Evolutionary conservation across 495 filamentous ascomycete species (phyloP).

Genomic region (Ramalina peruviana): DNA sequence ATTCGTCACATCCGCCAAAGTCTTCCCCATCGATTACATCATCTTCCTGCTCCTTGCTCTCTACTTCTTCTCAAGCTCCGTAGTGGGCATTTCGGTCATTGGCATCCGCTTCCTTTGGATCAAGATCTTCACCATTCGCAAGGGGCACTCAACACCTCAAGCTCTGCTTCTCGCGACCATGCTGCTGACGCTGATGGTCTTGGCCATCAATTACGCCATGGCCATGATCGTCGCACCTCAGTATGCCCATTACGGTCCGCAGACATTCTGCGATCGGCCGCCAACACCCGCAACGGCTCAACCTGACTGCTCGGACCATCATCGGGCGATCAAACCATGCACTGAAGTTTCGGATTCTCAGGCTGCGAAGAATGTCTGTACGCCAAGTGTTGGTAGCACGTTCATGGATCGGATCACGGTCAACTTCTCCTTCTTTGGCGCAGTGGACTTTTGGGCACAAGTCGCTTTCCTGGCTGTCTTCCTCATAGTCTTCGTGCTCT

Average conservation of each 20-base stretch:
- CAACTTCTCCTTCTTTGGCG: slow-evolving; percentile 94
- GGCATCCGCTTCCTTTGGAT: slow-evolving; percentile 96
- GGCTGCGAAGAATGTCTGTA: slow-evolving; percentile 65
- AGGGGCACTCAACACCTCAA: slow-evolving; percentile 79
- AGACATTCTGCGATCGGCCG: slow-evolving; percentile 73
- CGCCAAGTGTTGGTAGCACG: slow-evolving; percentile 74
- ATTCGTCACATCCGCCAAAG: slow-evolving; percentile 64
- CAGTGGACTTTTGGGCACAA: slow-evolving; percentile 85
- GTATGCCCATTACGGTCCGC: slow-evolving; percentile 86
- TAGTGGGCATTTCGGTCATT: slow-evolving; percentile 70
- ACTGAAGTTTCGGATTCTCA: slow-evolving; percentile 51
- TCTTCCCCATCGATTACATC: slow-evolving; percentile 86
- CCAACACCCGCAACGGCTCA: slow-evolving; percentile 40
- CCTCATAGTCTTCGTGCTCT: slow-evolving; percentile 57
- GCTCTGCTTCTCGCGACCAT: slow-evolving; percentile 84
- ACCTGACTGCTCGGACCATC: slow-evolving; percentile 67
- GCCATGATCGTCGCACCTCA: slow-evolving; percentile 87
- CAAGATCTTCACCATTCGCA: slow-evolving; percentile 75
- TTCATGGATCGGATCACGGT: slow-evolving; percentile 90
- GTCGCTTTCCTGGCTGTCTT: slow-evolving; percentile 73
- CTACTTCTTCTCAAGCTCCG: slow-evolving; percentile 72
- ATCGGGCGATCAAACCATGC: slow-evolving; percentile 62
- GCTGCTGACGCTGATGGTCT: slow-evolving; percentile 72
- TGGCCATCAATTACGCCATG: slow-evolving; percentile 83
- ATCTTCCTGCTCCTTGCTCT: slow-evolving; percentile 72